Conservation (phyloP, 305 asterid species). For the Solanum hybrid region DNA sequence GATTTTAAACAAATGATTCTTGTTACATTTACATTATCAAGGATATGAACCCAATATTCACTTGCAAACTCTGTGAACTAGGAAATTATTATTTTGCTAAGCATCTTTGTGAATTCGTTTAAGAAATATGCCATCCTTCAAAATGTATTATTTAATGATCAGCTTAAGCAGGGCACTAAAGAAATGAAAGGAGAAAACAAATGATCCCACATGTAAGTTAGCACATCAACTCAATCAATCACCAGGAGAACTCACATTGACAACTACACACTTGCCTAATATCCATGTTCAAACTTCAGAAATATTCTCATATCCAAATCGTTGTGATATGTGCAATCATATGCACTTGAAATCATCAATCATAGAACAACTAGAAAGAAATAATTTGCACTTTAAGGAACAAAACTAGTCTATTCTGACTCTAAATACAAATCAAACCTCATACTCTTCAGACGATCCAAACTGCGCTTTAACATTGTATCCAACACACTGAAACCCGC, state of each 20-base stretch:
- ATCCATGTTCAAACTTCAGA: background rate
- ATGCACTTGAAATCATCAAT: background rate
- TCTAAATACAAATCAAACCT: slow-evolving; percentile 30
- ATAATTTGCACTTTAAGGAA: background rate
- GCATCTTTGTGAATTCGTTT: background rate
- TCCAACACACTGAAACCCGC: slow-evolving; percentile 73
- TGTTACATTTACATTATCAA: background rate
- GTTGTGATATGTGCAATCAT: background rate
- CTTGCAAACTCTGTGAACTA: background rate
- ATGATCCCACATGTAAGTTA: background rate
- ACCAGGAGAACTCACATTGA: background rate
- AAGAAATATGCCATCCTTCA: background rate
- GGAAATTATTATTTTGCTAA: background rate
- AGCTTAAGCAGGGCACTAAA: background rate
- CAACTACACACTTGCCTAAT: background rate
- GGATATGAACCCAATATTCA: background rate
- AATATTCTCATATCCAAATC: background rate
- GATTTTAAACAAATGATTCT: background rate
- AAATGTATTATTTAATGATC: background rate
- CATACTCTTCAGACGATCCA: slow-evolving; percentile 71
- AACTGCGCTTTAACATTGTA: slow-evolving; percentile 51
- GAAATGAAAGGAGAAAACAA: background rate
- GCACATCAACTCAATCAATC: background rate
- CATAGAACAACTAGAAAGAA: background rate
- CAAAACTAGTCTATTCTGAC: background rate